Evolutionary conservation across 768 basidiomycete species (phyloP), one percentile per base, ranked within the genome.

Genomic region (Kwoniella newhampshirensis): DNA sequence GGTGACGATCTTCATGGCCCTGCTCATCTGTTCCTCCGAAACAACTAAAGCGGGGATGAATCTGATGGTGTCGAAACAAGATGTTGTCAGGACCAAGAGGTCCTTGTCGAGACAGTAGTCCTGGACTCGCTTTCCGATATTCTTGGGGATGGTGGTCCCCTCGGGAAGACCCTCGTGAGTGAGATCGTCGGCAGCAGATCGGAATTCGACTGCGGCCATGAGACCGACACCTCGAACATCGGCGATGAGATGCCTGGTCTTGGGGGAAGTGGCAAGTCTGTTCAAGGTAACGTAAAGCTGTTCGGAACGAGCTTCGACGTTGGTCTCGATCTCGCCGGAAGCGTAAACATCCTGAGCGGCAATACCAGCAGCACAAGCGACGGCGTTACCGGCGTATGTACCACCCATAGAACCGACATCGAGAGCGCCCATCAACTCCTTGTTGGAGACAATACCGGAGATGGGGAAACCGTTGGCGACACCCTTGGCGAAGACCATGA

Each of bases 41-140:
- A 94, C 83, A 71, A 90, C 93, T 67, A 97, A 77, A 15, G 94
- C 84, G 3, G 94, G 94, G 68, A 98, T 97, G 80, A 98, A 96
- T 70, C 92, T 81, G 56, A 96, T 79, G 13, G 87, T 66, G 51
- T 70, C 67, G 27, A 64, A 63, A 37, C 37, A 51, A 48, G 87
- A 89, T 23, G 93, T 96, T 12, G 93, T 94, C 56, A 97, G 80
- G 37, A 94, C 83, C 46, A 96, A 74, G 80, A 97, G 77, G 20
- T 89, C 91, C 73, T 88, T 86, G 73, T 91, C 88, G 60, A 90
- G 80, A 75, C 92, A 96, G 68, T 82, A 84, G 71, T 84, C 84
- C 59, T 87, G 82, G 8, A 96, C 83, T 26, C 86, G 81, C 48
- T 80, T 79, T 3, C 91, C 86, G 56, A 92, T 78, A 71, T 80